These are phyloP conservation scores for Cupressus sempervirens DNA, from an alignment of 75 land plant genomes.

Conservation along the genomic window DNA sequence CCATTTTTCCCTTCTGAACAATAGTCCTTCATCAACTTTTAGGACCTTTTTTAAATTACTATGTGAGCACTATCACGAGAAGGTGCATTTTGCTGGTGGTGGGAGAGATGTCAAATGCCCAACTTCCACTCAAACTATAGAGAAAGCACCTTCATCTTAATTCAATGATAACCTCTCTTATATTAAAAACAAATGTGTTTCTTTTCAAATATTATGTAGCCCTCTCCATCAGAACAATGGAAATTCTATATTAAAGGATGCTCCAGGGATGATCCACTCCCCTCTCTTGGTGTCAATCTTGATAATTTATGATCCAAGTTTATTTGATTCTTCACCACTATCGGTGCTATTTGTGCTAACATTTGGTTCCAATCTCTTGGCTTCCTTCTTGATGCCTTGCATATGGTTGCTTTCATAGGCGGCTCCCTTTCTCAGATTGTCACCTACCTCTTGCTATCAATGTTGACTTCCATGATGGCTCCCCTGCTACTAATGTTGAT, in stretches of 20 bases:
- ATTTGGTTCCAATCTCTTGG: not conserved
- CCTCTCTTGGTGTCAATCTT: not conserved
- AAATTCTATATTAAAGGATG: not conserved
- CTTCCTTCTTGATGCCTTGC: conserved; percentile 1
- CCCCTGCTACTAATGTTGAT: no score
- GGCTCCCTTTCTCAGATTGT: no score
- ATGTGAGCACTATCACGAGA: not conserved
- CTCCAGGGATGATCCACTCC: not conserved
- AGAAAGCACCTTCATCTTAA: not conserved
- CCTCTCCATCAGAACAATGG: not conserved
- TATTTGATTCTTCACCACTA: not conserved
- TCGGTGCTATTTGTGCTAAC: not conserved
- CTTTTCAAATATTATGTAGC: no score
- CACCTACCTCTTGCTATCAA: no score
- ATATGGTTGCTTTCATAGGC: no score
- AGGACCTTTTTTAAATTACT: not conserved
- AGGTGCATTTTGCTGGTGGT: not conserved
- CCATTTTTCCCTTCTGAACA: no score
- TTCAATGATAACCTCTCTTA: not conserved
- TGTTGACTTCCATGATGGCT: no score
- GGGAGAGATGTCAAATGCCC: not conserved
- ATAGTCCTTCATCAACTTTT: no score
- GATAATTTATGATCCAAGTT: conserved; percentile 1
- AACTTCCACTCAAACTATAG: not conserved
- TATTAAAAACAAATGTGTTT: no score